Conservation (phyloP, 805 yeast genomes). For the Henningerozyma blattae region DNA sequence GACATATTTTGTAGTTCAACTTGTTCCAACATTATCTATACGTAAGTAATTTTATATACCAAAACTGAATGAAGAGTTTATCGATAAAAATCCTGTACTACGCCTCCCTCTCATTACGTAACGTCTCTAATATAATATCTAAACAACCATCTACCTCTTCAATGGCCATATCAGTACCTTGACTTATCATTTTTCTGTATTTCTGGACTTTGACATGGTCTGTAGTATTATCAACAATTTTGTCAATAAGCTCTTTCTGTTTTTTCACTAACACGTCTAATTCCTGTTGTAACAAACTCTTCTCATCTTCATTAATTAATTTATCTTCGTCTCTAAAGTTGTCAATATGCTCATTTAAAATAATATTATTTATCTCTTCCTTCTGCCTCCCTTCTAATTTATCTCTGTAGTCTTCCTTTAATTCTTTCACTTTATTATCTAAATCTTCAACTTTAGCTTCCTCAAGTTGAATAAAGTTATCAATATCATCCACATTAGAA, state of each 20-base stretch:
- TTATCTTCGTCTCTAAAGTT: conserved; percentile 5
- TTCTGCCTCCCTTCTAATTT: conserved; percentile 23
- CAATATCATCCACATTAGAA: conserved; percentile 67
- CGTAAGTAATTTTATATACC: too few relatives aligned
- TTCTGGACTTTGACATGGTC: conserved; percentile 46
- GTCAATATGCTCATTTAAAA: conserved; percentile 1
- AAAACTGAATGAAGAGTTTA: too few relatives aligned
- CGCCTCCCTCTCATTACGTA: conserved; percentile 4
- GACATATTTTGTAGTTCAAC: too few relatives aligned
- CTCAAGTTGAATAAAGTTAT: conserved; percentile 21
- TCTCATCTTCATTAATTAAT: conserved; percentile 9
- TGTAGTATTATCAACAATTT: conserved; percentile 24
- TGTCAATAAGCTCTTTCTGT: conserved; percentile 26
- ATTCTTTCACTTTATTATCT: not conserved
- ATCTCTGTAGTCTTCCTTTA: conserved; percentile 7
- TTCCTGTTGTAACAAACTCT: conserved; percentile 14
- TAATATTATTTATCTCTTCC: conserved; percentile 6
- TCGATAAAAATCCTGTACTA: too few relatives aligned
- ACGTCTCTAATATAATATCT: conserved; percentile 38
- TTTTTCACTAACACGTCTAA: conserved; percentile 34
- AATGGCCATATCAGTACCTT: conserved; percentile 54
- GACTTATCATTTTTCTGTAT: conserved; percentile 55
- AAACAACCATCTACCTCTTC: conserved; percentile 57
- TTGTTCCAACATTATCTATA: too few relatives aligned
- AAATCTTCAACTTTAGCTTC: conserved; percentile 4